phyloP scores from a whole-genome alignment of 129 eudicot species.

The Centella asiatica region DNA sequence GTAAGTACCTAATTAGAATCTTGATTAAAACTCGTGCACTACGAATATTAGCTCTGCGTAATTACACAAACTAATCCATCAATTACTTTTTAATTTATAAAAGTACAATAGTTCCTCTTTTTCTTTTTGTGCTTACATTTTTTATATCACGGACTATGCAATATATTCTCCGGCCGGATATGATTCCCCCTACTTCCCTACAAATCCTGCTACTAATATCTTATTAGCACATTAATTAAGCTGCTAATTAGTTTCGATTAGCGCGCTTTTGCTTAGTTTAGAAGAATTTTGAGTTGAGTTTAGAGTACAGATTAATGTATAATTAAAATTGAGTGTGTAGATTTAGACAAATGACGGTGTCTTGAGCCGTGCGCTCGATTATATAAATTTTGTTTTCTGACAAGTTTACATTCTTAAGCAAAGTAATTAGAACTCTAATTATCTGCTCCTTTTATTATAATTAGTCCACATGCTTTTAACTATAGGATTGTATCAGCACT shows the following conservation, averaged over 20 bases:
- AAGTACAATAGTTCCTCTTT: background rate
- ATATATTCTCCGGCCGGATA: slow-evolving; percentile 22
- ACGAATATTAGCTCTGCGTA: background rate
- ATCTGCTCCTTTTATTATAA: slow-evolving; percentile 12
- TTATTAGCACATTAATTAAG: slow-evolving; percentile 12
- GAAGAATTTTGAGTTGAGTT: slow-evolving; percentile 10
- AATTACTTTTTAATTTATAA: background rate
- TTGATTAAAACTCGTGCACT: background rate
- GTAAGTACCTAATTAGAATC: background rate
- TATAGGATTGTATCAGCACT: background rate
- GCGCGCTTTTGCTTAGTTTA: slow-evolving; percentile 12
- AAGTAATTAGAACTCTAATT: slow-evolving; percentile 15
- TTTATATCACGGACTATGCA: background rate
- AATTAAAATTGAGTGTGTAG: background rate
- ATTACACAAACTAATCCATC: background rate
- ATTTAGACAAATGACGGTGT: slow-evolving; percentile 16
- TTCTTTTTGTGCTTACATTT: background rate
- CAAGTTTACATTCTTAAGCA: slow-evolving; percentile 6
- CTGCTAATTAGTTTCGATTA: slow-evolving; percentile 13
- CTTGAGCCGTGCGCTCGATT: slow-evolving; percentile 44
- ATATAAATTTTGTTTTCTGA: slow-evolving; percentile 9
- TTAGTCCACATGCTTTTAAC: background rate
- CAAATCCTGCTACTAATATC: slow-evolving; percentile 13
- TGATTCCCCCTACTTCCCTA: slow-evolving; percentile 34
- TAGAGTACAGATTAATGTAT: slow-evolving; percentile 8